Evolutionary conservation across 306 rosid species (phyloP), one percentile per base, ranked within the genome.

Genomic region (Styphnolobium japonicum): DNA sequence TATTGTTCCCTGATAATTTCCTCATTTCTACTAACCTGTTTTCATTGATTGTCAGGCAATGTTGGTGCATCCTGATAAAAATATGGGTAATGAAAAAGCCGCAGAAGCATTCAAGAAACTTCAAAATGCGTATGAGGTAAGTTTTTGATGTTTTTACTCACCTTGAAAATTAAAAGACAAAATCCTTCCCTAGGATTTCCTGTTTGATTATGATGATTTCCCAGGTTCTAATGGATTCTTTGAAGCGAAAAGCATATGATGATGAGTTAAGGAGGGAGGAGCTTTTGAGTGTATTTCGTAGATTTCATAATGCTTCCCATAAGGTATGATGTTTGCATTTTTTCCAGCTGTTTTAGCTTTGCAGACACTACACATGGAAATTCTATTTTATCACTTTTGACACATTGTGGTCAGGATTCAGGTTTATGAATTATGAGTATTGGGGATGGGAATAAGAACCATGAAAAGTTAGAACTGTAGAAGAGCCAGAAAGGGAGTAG

Each of bases 21-120:
- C 77, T 63, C 56, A 48, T 75, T 23, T 61, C 69, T 81, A 55
- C 66, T 40, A 51, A 25, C 56, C 34, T 80, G 75, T 76, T 55
- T 83, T 51, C 73, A 16, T 84, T 76, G 77, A 67, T 81, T 84
- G 68, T 82, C 82, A 96, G 99, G 99, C 99, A 76, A 96, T 96
- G 97, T 72, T 96, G 89, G 99, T 96, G 81, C 99, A 96, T 85
- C 99, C 99, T 29, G 99, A 96, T 87, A 96, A 96, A 90, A 96
- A 96, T 83, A 96, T 90, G 96, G 99, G 99, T 52, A 92, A 93
- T 82, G 99, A 96, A 78, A 96, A 91, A 83, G 99, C 99, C 4
- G 99, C 81, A 48, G 99, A 96, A 86, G 98, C 99, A 75, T 96
- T 96, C 72, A 93, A 96, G 89, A 96, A 93, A 86, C 99, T 96